Percentiles rank a stretch among this genome's conserved stretches.
These are phyloP conservation scores for Diaporthe longicolla DNA, from an alignment of 2,329 filamentous ascomycete genomes.

Conservation along the genomic window DNA sequence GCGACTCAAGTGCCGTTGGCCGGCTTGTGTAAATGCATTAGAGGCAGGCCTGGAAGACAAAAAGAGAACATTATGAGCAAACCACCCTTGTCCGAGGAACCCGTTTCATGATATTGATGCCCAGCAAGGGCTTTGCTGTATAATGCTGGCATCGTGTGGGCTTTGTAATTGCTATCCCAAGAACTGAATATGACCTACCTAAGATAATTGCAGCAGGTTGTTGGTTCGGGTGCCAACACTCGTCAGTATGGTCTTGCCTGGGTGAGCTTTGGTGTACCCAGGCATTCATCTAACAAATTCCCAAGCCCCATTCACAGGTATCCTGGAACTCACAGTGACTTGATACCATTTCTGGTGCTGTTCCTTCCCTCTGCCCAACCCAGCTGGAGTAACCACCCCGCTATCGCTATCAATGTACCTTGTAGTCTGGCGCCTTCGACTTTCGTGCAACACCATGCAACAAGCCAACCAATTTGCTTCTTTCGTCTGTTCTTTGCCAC, in stretches of 20 bases:
- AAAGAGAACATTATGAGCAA: constrained; percentile 30
- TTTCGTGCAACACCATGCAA: neutral
- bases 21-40: constrained; percentile 39
- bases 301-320: neutral
- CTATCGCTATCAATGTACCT: neutral
- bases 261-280: neutral
- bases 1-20: neutral
- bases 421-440: neutral
- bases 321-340: neutral
- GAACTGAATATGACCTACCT: neutral
- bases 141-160: too few species aligned
- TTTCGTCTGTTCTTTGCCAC: neutral
- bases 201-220: neutral
- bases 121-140: too few species aligned
- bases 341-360: neutral
- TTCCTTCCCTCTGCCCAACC: neutral
- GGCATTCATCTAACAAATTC: neutral
- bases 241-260: neutral
- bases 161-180: neutral
- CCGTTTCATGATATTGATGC: too few species aligned
- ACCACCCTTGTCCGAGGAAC: constrained; percentile 1
- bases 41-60: constrained; percentile 23
- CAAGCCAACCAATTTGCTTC: neutral
- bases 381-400: too few species aligned
- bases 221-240: neutral